A percentile compares a stretch with the other conserved stretches of the same genome.
These are phyloP conservation scores for Schwanniomyces sp. DNA, from an alignment of 805 yeast genomes.

Conservation along the genomic window DNA sequence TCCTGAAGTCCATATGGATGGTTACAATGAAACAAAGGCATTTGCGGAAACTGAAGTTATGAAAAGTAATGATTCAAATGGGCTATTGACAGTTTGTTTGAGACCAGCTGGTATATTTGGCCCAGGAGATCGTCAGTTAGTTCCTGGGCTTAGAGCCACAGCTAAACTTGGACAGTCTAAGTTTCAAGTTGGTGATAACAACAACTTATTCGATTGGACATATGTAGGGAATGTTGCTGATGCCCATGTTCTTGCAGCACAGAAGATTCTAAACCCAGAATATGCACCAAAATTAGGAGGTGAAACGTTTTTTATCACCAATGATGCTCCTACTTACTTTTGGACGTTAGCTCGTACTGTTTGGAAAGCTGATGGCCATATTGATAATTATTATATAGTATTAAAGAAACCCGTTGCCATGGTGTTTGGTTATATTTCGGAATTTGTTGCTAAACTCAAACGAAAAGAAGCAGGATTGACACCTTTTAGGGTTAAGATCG, in stretches of 20 bases:
- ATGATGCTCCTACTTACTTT: constrained; percentile 92
- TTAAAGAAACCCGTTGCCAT: constrained; percentile 77
- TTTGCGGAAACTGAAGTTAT: constrained; percentile 83
- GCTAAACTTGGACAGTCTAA: constrained; percentile 83
- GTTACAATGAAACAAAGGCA: constrained; percentile 93
- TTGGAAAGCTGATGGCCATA: constrained; percentile 94
- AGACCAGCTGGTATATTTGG: constrained; percentile 99
- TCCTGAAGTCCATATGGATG: constrained; percentile 91
- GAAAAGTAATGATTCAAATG: constrained; percentile 59
- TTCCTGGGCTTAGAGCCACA: constrained; percentile 86
- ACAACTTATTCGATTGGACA: constrained; percentile 93
- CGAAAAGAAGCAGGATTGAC: constrained; percentile 93
- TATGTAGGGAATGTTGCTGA: constrained; percentile 98
- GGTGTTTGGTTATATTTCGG: constrained; percentile 77
- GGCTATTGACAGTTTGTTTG: constrained; percentile 75
- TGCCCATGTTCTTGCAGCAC: constrained; percentile 91
- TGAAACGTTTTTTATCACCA: constrained; percentile 85
- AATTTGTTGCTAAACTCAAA: constrained; percentile 62
- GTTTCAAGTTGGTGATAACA: constrained; percentile 92
- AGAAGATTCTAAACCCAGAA: constrained; percentile 56
- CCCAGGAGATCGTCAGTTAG: constrained; percentile 96
- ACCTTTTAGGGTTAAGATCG: constrained; percentile 89
- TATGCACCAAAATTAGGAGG: constrained; percentile 62
- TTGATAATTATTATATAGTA: constrained; percentile 67
- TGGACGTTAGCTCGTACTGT: constrained; percentile 97